These are phyloP conservation scores for Erodium chrysanthum DNA, from an alignment of 441 rosid genomes.

Conservation along the genomic window DNA sequence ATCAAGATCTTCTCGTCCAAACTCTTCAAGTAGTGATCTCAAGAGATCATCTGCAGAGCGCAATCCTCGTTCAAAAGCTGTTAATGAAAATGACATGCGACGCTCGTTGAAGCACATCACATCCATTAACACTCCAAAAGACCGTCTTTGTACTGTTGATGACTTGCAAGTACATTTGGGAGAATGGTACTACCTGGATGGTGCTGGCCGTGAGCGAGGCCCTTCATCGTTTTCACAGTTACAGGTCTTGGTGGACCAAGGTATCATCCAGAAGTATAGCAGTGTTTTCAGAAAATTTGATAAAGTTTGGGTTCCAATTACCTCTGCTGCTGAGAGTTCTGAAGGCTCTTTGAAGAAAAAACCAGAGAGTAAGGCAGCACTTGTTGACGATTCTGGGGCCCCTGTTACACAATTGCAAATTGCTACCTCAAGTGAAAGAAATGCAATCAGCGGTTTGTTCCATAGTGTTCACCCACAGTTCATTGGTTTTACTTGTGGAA, in stretches of 20 bases:
- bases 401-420: slow-evolving; percentile 27
- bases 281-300: slow-evolving; percentile 88
- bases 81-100: slow-evolving; percentile 37
- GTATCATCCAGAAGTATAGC: slow-evolving; percentile 49
- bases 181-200: slow-evolving; percentile 94
- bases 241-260: slow-evolving; percentile 64
- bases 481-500: slow-evolving; percentile 85
- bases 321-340: slow-evolving; percentile 35
- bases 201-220: slow-evolving; percentile 88
- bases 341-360: slow-evolving; percentile 32
- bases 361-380: slow-evolving; percentile 25
- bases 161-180: slow-evolving; percentile 85
- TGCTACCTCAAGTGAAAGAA: slow-evolving; percentile 24
- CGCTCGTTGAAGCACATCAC: slow-evolving; percentile 39
- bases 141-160: slow-evolving; percentile 50
- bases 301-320: slow-evolving; percentile 81
- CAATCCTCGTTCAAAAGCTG: slow-evolving; percentile 40
- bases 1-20: slow-evolving; percentile 57
- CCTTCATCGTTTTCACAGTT: slow-evolving; percentile 69
- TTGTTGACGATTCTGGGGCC: slow-evolving; percentile 31
- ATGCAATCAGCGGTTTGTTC: slow-evolving; percentile 33
- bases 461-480: slow-evolving; percentile 82
- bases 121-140: slow-evolving; percentile 49
- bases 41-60: slow-evolving; percentile 58
- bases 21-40: slow-evolving; percentile 49